Conservation (phyloP, 1,284 basidiomycete genomes). For the Sporisorium reilianum region DNA sequence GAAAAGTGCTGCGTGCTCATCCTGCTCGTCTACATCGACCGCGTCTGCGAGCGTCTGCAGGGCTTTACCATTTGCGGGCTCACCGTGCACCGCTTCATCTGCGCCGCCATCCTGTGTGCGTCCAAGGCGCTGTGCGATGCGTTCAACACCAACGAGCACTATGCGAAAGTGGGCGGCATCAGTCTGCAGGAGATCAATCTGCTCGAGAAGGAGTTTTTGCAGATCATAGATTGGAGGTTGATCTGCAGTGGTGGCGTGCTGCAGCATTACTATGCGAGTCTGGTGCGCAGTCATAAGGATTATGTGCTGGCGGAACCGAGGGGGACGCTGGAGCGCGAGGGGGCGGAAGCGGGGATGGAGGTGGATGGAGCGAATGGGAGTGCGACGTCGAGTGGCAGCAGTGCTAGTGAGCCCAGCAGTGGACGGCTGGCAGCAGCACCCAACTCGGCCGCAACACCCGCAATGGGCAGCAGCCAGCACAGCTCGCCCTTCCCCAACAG, state of each 20-base stretch:
- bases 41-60: slow-evolving; percentile 63
- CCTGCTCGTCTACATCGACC: slow-evolving; percentile 68
- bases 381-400: slow-evolving; percentile 3
- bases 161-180: slow-evolving; percentile 67
- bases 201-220: slow-evolving; percentile 68
- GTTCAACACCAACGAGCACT: slow-evolving; percentile 68
- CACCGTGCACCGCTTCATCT: slow-evolving; percentile 68
- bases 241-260: slow-evolving; percentile 58
- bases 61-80: slow-evolving; percentile 68
- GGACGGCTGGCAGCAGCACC: neutral
- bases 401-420: neutral
- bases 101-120: slow-evolving; percentile 66
- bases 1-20: slow-evolving; percentile 67
- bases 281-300: slow-evolving; percentile 59
- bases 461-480: slow-evolving; percentile 24
- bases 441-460: slow-evolving; percentile 9
- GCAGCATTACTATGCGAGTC: slow-evolving; percentile 67
- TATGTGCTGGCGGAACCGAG: slow-evolving; percentile 28
- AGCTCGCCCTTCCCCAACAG: slow-evolving; percentile 35
- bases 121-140: slow-evolving; percentile 68
- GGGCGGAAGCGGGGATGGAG: neutral
- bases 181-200: slow-evolving; percentile 67
- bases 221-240: slow-evolving; percentile 67
- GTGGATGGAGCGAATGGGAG: neutral
- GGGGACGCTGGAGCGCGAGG: neutral